Base-by-base conservation (phyloP, 2,329 filamentous ascomycete genomes). In the Pseudogymnoascus sp. region DNA sequence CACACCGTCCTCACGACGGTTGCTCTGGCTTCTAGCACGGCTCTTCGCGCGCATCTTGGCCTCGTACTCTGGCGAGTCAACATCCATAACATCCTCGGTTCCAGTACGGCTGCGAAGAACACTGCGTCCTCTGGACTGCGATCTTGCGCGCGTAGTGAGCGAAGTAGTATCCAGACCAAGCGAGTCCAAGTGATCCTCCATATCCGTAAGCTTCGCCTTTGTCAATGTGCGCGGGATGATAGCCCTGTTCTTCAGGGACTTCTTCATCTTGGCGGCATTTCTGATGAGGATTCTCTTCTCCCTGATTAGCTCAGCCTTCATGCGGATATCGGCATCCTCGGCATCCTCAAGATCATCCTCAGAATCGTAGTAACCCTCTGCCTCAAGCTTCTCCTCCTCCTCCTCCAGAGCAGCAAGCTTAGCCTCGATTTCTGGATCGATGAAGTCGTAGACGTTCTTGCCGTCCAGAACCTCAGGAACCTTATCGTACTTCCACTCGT, bases 401-500 rank as follows among this genome's bases (percentile, higher is more conserved):
- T 93, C 93, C 77, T 99, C 95, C 36, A 99, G 83, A 64, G 92
- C 92, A 62, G 89, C 88, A 61, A 99, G 85, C 81, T 96, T 98
- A 69, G 87, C 84, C 73, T 96, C 95, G 74, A 99, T 99, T 64
- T 99, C 96, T 1, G 93, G 93, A 73, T 98, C 95, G 73, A 99
- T 87, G 77, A 91, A 99, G 78, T 99, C 95, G 79, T 93, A 95
- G 65, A 99, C 90, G 76, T 99, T 99, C 83, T 93, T 93, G 77
- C 95, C 95, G 74, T 98, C 88, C 77, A 93, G 90, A 60, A 97
- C 83, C 78, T 99, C 95, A 34, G 95, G 95, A 63, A 98, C 90
- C 78, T 90, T 92, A 80, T 99, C 96, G 75, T 96, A 85, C 77
- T 96, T 96, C 95, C 95, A 98, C 65, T 95, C 92, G 45, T 89